Evolutionary conservation across 2,329 filamentous ascomycete species (phyloP).

Genomic region (Sporothrix dimorphospora): DNA sequence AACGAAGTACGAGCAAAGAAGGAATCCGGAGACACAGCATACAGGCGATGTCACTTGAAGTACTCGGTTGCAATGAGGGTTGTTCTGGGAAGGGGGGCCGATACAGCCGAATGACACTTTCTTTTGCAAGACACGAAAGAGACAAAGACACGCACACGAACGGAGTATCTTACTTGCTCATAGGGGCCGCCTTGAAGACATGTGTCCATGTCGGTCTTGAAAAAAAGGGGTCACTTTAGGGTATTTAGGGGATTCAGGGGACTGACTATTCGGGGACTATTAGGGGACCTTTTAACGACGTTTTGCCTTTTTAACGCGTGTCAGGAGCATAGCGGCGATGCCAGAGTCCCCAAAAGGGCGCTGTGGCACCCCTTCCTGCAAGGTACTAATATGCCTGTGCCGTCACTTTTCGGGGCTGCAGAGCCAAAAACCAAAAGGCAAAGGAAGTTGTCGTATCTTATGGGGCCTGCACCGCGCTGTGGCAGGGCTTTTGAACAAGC

Average conservation of each 20-base stretch:
- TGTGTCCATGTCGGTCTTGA: conserved; percentile 4
- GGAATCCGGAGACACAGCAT: neutral
- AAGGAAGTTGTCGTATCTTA: neutral
- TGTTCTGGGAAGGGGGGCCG: neutral
- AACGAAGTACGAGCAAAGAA: neutral
- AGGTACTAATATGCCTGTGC: neutral
- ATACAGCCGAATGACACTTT: neutral
- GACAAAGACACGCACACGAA: neutral
- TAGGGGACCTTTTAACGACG: neutral
- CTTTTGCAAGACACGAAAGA: neutral
- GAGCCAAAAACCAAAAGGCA: too few relatives aligned
- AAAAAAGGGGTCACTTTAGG: conserved; percentile 8
- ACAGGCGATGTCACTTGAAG: neutral
- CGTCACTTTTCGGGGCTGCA: neutral
- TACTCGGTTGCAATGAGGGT: neutral
- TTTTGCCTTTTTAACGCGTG: neutral
- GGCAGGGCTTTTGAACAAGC: neutral
- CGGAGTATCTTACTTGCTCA: too few relatives aligned
- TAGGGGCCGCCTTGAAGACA: neutral
- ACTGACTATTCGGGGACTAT: neutral
- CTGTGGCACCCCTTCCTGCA: neutral
- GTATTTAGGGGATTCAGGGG: neutral
- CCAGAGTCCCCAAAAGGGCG: neutral
- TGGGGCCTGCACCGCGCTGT: neutral
- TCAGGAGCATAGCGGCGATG: neutral